Conservation (phyloP, 2,329 filamentous ascomycete species). For the Lasiodiplodia hormozganensis region DNA sequence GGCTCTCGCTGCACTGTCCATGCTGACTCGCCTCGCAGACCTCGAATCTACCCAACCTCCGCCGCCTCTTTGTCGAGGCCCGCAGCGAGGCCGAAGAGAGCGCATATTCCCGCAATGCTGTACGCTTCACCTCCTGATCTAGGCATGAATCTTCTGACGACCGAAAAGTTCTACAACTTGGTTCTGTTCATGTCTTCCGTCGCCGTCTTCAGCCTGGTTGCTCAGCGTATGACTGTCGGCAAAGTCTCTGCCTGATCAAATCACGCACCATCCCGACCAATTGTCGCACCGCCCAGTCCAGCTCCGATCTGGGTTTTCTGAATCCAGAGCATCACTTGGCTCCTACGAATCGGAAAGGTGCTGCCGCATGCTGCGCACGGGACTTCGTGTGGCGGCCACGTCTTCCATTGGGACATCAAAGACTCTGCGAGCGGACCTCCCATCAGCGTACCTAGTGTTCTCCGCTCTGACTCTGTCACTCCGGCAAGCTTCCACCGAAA, state of each 20-base stretch:
- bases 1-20: not conserved
- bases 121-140: constrained; percentile 55
- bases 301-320: not conserved
- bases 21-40: constrained; percentile 47
- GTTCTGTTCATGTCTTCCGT: constrained; percentile 97
- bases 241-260: constrained; percentile 11
- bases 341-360: too few relatives aligned
- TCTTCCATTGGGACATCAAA: too few relatives aligned
- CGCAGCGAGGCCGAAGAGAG: constrained; percentile 93
- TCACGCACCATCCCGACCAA: not conserved
- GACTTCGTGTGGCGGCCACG: too few relatives aligned
- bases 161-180: constrained; percentile 88
- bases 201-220: constrained; percentile 89
- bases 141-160: constrained; percentile 6
- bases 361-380: too few relatives aligned
- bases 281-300: not conserved
- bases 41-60: constrained; percentile 89
- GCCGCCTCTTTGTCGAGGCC: constrained; percentile 93
- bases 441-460: too few relatives aligned
- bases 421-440: too few relatives aligned
- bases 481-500: too few relatives aligned
- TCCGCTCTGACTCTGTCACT: too few relatives aligned
- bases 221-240: constrained; percentile 74
- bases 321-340: not conserved
- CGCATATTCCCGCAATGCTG: constrained; percentile 90